phyloP scores from a whole-genome alignment of 768 basidiomycete species.

The Saitozyma sp. region DNA sequence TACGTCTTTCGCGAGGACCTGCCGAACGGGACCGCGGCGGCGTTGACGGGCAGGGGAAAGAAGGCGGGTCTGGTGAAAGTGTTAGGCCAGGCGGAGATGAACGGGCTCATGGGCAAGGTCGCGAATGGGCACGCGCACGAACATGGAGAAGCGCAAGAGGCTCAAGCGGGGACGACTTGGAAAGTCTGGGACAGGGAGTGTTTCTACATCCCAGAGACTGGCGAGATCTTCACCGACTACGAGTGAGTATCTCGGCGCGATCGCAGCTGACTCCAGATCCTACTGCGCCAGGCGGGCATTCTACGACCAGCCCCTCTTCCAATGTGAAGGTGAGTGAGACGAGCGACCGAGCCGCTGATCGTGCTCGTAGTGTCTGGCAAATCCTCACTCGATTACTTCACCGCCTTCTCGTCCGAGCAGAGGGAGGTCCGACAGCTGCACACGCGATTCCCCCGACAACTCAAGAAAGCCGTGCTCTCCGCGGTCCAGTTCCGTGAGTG shows the following conservation, averaged over 20 bases:
- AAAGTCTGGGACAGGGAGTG: conserved; percentile 56
- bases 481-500: conserved; percentile 96
- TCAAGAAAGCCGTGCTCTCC: conserved; percentile 86
- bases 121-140: conserved; percentile 7
- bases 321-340: conserved; percentile 66
- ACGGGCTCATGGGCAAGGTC: conserved; percentile 10
- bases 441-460: conserved; percentile 83
- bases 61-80: not conserved
- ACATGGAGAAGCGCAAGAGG: not conserved
- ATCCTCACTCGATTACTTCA: conserved; percentile 88
- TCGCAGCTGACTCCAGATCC: conserved; percentile 52
- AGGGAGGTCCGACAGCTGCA: conserved; percentile 87
- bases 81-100: not conserved
- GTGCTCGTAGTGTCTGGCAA: conserved; percentile 72
- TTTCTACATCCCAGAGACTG: conserved; percentile 89
- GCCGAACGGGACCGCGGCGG: not conserved
- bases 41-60: not conserved
- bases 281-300: conserved; percentile 92
- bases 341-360: not conserved
- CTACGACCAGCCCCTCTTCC: conserved; percentile 90
- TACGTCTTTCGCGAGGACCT: conserved; percentile 41
- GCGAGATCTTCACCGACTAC: conserved; percentile 95
- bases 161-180: conserved; percentile 11
- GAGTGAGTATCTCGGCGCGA: conserved; percentile 65
- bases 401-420: conserved; percentile 86